Evolutionary conservation across 2,329 filamentous ascomycete species (phyloP).

Genomic region (Aspergillus sp.): DNA sequence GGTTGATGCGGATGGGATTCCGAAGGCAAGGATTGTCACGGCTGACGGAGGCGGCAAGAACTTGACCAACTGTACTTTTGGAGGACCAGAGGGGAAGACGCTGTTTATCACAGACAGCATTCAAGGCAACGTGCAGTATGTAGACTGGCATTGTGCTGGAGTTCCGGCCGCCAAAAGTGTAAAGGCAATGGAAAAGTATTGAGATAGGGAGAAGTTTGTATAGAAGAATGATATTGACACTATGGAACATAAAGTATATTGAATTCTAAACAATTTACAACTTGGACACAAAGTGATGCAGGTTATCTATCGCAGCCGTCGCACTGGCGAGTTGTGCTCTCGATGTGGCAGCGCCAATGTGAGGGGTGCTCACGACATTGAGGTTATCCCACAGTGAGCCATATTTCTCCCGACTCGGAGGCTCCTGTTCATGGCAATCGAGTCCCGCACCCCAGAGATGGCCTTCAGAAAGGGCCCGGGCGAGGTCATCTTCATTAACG

Average conservation of each 20-base stretch:
- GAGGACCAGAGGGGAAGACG: constrained; percentile 31
- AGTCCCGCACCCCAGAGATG: constrained; percentile 38
- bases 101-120: constrained; percentile 40
- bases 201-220: background rate
- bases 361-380: constrained; percentile 41
- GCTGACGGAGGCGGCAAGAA: constrained; percentile 27
- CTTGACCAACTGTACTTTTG: constrained; percentile 41
- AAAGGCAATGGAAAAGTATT: background rate
- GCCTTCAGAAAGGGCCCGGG: constrained; percentile 25
- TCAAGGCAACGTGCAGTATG: constrained; percentile 23
- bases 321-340: constrained; percentile 34
- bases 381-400: constrained; percentile 26
- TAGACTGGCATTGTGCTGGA: constrained; percentile 14
- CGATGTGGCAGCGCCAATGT: constrained; percentile 44
- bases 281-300: constrained; percentile 16
- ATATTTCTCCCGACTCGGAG: constrained; percentile 33
- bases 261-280: background rate
- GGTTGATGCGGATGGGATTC: constrained; percentile 31
- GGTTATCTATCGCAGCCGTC: constrained; percentile 29
- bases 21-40: constrained; percentile 33
- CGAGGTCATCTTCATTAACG: constrained; percentile 33
- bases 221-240: too few relatives aligned
- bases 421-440: constrained; percentile 39
- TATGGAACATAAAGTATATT: background rate
- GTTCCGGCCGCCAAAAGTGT: background rate